Evolutionary conservation across 345 rosid species (phyloP).

Genomic region (Moricandia moricandioides): DNA sequence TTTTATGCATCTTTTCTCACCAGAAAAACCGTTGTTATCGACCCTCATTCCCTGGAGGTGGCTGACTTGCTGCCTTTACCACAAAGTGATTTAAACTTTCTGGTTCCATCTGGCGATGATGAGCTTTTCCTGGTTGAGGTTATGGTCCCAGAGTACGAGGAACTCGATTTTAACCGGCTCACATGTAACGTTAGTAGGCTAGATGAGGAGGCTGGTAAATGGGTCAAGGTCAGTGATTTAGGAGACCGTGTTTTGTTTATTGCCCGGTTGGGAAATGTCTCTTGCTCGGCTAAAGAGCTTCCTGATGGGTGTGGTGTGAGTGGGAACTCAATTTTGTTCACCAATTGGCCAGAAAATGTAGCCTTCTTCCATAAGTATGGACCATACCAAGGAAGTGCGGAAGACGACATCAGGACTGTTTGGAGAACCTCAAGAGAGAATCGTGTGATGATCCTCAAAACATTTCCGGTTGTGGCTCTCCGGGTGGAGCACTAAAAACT

Average conservation of each 20-base stretch:
- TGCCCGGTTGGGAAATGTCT: not conserved
- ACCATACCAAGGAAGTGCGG: not conserved
- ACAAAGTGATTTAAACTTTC: not conserved
- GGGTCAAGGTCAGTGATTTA: constrained; percentile 1
- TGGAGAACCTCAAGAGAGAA: not conserved
- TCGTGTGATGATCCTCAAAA: not conserved
- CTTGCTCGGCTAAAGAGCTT: not conserved
- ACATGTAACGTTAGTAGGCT: not conserved
- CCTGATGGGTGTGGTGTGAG: constrained; percentile 13
- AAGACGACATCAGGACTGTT: not conserved
- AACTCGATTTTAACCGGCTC: not conserved
- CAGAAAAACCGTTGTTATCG: not conserved
- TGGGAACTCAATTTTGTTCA: constrained; percentile 2
- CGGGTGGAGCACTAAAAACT: not conserved
- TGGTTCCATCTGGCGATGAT: constrained; percentile 7
- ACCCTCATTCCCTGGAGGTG: not conserved
- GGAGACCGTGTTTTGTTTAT: not conserved
- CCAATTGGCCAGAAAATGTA: not conserved
- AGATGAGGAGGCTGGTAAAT: not conserved
- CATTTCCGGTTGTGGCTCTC: not conserved
- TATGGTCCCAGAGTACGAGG: not conserved
- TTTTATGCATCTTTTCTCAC: not conserved
- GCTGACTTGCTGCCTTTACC: not conserved
- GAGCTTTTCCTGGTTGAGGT: constrained; percentile 7
- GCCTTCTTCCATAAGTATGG: not conserved